Base-by-base conservation (phyloP, 1,284 basidiomycete genomes). In the Psilocybe mexicana region DNA sequence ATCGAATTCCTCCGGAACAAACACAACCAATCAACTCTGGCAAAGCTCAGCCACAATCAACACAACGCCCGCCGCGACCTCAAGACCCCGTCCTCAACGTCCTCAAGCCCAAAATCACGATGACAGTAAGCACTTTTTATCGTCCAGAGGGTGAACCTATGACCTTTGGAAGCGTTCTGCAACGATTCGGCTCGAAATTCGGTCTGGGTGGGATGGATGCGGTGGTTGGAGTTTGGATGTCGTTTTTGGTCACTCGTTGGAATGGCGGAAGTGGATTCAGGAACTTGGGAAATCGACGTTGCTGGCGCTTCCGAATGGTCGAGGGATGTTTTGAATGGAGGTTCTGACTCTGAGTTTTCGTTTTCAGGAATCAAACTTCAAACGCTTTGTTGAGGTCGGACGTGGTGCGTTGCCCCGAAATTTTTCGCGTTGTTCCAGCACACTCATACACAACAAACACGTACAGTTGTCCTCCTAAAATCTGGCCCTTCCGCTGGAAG, bases 371-470 rank as follows among this genome's bases (percentile, higher is more conserved):
- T 93, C 92, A 71, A 94, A 88, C 76, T 98, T 98, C 85, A 90
- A 91, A 80, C 93, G 94, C 65, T 98, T 96, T 80, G 96, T 98
- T 75, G 93, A 98, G 87, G 94, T 98, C 74, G 96, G 96, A 76
- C 93, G 96, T 70, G 86, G 88, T 90, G 65, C 55, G 47, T 50
- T 38, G 52, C 30, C 30, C 8, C 8, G 30, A 33, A 33, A 1
- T 8, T 33, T 33, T 33, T 33, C 30, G 18, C 18, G 18, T 18
- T 18, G 30, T 33, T 33, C 5, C 30, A 8, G 30, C 30, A 33
- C 30, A 33, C 30, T 33, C 5, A 33, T 33, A 33, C 30, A 33
- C 8, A 33, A 53, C 47, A 35, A 4, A 52, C 0, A 12, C 8
- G 23, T 55, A 0, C 61, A 91, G 96, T 98, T 67, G 94, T 98